Evolutionary conservation across 805 yeast genomes (phyloP), one percentile per base, ranked within the genome.

Genomic region (Millerozyma acaciae): DNA sequence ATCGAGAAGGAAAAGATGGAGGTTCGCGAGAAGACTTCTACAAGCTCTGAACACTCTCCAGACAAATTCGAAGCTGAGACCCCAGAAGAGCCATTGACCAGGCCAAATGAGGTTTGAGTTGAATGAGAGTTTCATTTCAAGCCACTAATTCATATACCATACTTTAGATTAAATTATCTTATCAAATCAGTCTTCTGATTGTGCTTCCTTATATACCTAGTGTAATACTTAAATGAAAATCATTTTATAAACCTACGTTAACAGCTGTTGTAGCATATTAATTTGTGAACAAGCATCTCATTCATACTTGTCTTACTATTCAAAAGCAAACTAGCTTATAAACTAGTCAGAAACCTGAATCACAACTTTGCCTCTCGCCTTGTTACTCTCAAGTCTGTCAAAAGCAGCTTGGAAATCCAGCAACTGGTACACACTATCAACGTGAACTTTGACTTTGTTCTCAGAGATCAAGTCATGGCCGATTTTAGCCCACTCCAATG

Each of bases 301-400:
- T n/a, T n/a, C n/a, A n/a, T n/a, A 3, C 13, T 8, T 9, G 13
- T 22, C 5, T 9, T 22, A 22, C n/a, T 13, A 20, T 9, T 12
- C n/a, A 22, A 3, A 7, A 9, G n/a, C 13, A 7, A 22, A 5
- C 25, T 22, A 29, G 21, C 18, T 9, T 26, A 10, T n/a, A n/a
- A n/a, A n/a, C n/a, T n/a, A 20, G 8, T 20, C 20, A 20, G 38
- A 45, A 32, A 63, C 45, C 33, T 51, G 46, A 19, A 76, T 35
- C n/a, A 86, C 72, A 30, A 82, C 62, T 53, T 85, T 86, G 22
- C 95, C 96, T 35, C 69, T 73, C 6, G 80, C 78, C 30, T 52
- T 60, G 36, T 75, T 70, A 20, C 65, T 52, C 6, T 51, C 52
- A 18, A 81, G 50, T 40, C 60, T 61, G 6, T 71, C 70, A 28